Evolutionary conservation across 768 basidiomycete species (phyloP).

Genomic region (Macrolepiota dolichaula): DNA sequence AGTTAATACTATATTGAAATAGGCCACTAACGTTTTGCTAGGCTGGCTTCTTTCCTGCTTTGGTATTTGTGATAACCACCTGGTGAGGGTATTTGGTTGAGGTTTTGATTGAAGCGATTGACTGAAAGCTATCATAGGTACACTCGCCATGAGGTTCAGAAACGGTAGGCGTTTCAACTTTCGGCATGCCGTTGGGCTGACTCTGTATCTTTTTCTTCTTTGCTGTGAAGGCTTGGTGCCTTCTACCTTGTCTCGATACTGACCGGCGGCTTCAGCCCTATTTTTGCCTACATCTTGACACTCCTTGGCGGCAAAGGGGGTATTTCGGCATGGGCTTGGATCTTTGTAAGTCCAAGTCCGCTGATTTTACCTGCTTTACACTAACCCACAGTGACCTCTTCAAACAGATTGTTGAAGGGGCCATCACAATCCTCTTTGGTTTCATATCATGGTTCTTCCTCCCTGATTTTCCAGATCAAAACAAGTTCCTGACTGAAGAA

Average conservation of each 20-base stretch:
- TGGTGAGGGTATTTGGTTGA: constrained; percentile 30
- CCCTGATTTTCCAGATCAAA: constrained; percentile 46
- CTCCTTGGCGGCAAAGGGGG: too few species aligned
- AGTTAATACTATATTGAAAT: neutral
- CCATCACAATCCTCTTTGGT: constrained; percentile 42
- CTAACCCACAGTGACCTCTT: neutral
- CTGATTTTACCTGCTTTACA: neutral
- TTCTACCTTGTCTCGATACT: too few species aligned
- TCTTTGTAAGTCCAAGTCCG: constrained; percentile 35
- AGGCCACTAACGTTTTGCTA: constrained; percentile 15
- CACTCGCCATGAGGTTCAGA: too few species aligned
- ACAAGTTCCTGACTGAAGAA: constrained; percentile 37
- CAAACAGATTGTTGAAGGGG: constrained; percentile 29
- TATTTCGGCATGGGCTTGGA: constrained; percentile 18
- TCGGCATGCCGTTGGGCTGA: too few species aligned
- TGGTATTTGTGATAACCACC: constrained; percentile 46
- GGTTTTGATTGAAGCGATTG: neutral
- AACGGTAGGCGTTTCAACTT: too few species aligned
- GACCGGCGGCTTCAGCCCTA: too few species aligned
- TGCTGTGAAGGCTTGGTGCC: too few species aligned
- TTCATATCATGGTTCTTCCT: constrained; percentile 41
- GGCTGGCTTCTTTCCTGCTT: constrained; percentile 49
- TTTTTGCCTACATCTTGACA: too few species aligned
- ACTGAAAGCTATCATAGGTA: neutral
- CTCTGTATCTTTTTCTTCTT: too few species aligned